Percentiles rank a stretch among this genome's conserved stretches.
phyloP scores from a whole-genome alignment of 164 flowering plant genomes.

The Magnolia kwangsiensis region DNA sequence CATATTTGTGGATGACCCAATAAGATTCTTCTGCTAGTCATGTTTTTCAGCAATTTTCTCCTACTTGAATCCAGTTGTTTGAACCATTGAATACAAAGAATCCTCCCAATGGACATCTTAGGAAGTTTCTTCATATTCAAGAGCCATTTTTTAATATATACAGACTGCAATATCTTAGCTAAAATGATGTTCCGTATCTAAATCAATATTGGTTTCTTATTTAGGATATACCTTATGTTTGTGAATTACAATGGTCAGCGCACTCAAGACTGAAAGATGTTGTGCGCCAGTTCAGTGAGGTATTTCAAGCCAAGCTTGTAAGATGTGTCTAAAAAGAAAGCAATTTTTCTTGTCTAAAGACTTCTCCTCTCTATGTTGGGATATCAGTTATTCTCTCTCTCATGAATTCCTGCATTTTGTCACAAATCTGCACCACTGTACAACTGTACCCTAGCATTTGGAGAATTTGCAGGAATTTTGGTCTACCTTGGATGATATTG shows the following conservation, averaged over 20 bases:
- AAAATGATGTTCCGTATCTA: not conserved
- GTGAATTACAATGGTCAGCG: constrained; percentile 50
- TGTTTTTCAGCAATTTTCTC: not conserved
- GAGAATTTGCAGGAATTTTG: constrained; percentile 72
- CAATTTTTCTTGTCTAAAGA: not conserved
- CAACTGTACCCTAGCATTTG: constrained; percentile 43
- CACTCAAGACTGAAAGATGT: constrained; percentile 43
- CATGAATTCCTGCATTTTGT: constrained; percentile 3
- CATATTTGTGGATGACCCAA: too few relatives aligned
- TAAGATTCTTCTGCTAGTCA: too few relatives aligned
- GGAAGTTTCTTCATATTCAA: too few relatives aligned
- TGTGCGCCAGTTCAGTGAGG: constrained; percentile 41
- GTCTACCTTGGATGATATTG: constrained; percentile 65
- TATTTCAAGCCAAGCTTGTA: constrained; percentile 18
- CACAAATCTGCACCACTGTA: not conserved
- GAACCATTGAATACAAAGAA: not conserved
- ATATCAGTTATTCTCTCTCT: not conserved
- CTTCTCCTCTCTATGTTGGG: not conserved
- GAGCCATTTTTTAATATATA: not conserved
- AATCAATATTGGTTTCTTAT: constrained; percentile 8
- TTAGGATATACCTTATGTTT: constrained; percentile 74
- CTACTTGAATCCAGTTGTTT: not conserved
- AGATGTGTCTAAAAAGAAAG: not conserved
- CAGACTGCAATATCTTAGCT: not conserved
- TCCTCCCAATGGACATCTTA: too few relatives aligned